Base-by-base conservation (phyloP, 192 early-diverging fungal species). In the Dissophora ornata region DNA sequence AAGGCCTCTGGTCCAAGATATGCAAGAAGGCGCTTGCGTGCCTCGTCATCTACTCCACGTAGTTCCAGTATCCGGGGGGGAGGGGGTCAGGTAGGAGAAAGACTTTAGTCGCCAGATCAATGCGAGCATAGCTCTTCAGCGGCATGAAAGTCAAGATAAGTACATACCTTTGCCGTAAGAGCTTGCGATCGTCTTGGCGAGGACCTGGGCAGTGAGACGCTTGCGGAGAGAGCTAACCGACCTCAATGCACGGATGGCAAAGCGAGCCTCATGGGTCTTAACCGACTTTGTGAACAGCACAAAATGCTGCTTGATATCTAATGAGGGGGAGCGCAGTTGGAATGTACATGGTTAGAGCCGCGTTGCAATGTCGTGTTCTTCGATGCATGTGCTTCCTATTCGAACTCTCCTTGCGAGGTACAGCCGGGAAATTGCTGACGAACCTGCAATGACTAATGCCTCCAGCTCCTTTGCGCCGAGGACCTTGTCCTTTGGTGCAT, bases 231-330 rank as follows among this genome's bases (percentile, higher is more conserved):
- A 85, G 24, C 91, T 88, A 19, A 91, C 88, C 18, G 90, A 89
- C 53, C 97, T 87, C 44, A 99, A 69, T 18, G 93, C 97, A 44
- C 97, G 90, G 34, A 93, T 93, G 19, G 90, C 92, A 75, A 92
- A 98, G 48, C 96, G 91, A 32, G 90, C 71, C 75, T 99, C 97
- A 47, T 94, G 83, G 22, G 93, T 88, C 33, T 91, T 80, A 11
- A 94, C 95, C 50, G 92, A 91, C 52, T 89, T 82, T 77, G 95
- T 93, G 57, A 99, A 80, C 36, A 97, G 82, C n/a, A 70, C 62
- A 73, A 95, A 85, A 79, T 94, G 93, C 59, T 92, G 91, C 64
- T 92, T 92, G 57, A 97, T 85, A 80, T 99, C 97, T 97, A 82
- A 10, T 32, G 32, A 45, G 44, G 18, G 18, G 12, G 4, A 38